phyloP scores from a whole-genome alignment of 2,329 filamentous ascomycete species.

The Ophiostoma quercus region DNA sequence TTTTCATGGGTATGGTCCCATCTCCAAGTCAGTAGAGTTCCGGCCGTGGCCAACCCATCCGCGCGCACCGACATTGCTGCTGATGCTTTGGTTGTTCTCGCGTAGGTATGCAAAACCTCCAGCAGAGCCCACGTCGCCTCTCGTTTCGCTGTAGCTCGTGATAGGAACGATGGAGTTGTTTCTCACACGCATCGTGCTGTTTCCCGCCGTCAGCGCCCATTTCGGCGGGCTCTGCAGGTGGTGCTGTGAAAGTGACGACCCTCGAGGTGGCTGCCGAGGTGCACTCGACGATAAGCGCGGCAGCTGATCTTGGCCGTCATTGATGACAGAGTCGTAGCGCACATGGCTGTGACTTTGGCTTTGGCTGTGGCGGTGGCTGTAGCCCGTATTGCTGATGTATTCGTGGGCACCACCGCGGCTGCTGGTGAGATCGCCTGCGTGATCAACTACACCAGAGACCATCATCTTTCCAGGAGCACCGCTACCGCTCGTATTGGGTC shows the following conservation, averaged over 20 bases:
- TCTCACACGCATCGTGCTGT: not conserved
- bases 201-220: conserved; percentile 3
- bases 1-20: not conserved
- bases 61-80: conserved; percentile 5
- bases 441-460: not conserved
- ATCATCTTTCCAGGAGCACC: too few relatives aligned
- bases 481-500: not conserved
- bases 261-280: not conserved
- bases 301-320: not conserved
- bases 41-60: not conserved
- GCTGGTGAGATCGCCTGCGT: not conserved
- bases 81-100: not conserved
- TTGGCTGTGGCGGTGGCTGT: not conserved
- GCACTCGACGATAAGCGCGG: not conserved
- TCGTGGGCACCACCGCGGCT: not conserved
- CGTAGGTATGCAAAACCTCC: not conserved
- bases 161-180: not conserved
- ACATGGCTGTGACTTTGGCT: not conserved
- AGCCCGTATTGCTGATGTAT: not conserved
- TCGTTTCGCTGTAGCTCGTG: not conserved
- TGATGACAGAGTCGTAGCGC: not conserved
- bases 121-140: not conserved
- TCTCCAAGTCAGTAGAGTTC: not conserved
- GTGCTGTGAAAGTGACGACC: conserved; percentile 4
- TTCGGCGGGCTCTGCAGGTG: not conserved